Percentiles rank a stretch among this genome's conserved stretches.
phyloP scores from a whole-genome alignment of 768 basidiomycete species.

The Galerina sulciceps region DNA sequence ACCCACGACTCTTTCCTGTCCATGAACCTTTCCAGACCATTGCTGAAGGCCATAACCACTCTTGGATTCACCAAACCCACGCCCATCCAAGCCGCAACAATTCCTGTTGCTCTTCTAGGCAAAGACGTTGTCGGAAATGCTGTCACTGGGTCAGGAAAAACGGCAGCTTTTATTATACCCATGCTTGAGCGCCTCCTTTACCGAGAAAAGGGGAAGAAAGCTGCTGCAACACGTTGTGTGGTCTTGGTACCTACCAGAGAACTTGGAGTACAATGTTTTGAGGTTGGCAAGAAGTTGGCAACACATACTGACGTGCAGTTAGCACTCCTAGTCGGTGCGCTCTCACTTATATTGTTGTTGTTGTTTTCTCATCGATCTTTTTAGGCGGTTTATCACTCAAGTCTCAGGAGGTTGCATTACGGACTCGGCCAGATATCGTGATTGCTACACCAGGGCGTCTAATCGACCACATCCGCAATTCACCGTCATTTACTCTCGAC shows the following conservation, averaged over 20 bases:
- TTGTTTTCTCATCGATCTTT: constrained; percentile 10
- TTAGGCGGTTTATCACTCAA: constrained; percentile 92
- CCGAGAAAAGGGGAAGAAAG: constrained; percentile 86
- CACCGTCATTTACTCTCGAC: constrained; percentile 90
- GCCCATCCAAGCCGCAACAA: constrained; percentile 93
- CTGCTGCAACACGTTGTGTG: constrained; percentile 87
- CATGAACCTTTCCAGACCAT: constrained; percentile 95
- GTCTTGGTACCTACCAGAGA: constrained; percentile 95
- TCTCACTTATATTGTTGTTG: background rate
- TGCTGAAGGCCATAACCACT: constrained; percentile 87
- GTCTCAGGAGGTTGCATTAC: constrained; percentile 84
- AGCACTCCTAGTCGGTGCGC: constrained; percentile 88
- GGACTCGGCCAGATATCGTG: constrained; percentile 88
- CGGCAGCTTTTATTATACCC: constrained; percentile 95
- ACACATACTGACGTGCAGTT: constrained; percentile 88
- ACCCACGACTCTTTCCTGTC: constrained; percentile 82
- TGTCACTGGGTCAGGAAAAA: constrained; percentile 98
- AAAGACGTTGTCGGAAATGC: constrained; percentile 97
- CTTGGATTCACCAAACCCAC: constrained; percentile 86
- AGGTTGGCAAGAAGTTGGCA: constrained; percentile 86
- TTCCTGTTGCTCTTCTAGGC: constrained; percentile 91
- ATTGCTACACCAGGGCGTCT: constrained; percentile 98
- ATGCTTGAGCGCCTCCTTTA: constrained; percentile 92
- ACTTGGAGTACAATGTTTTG: constrained; percentile 93
- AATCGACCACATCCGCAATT: constrained; percentile 97